A percentile compares a stretch with the other conserved stretches of the same genome.
Evolutionary conservation across 225 moss, liverwort and hornwort species (phyloP).

Genomic region (Physcomitrium patens): DNA sequence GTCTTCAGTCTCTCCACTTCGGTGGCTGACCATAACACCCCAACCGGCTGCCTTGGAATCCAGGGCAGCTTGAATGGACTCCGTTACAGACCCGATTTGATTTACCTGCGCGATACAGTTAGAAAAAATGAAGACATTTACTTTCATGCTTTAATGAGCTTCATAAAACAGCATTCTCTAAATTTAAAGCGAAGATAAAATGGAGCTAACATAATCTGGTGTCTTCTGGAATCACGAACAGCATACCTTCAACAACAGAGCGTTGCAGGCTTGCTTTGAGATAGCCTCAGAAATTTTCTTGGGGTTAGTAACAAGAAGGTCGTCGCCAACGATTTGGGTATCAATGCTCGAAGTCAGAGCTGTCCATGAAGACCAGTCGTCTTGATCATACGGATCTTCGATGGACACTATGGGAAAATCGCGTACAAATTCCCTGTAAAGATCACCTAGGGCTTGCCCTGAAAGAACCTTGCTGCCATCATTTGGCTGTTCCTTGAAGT

Average conservation of each 20-base stretch:
- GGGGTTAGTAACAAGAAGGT: slow-evolving; percentile 90
- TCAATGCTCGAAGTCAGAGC: slow-evolving; percentile 70
- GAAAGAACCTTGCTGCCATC: slow-evolving; percentile 75
- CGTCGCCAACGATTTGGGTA: slow-evolving; percentile 91
- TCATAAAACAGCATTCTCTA: background rate
- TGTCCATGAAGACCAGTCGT: slow-evolving; percentile 96
- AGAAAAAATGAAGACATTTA: slow-evolving; percentile 18
- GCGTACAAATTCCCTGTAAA: slow-evolving; percentile 83
- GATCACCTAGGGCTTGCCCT: slow-evolving; percentile 87
- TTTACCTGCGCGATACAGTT: slow-evolving; percentile 59
- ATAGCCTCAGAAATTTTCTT: slow-evolving; percentile 94
- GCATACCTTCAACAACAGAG: slow-evolving; percentile 79
- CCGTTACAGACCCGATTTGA: slow-evolving; percentile 93
- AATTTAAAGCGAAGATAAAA: background rate
- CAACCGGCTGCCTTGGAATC: slow-evolving; percentile 95
- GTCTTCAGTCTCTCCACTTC: slow-evolving; percentile 99
- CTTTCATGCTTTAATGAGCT: background rate
- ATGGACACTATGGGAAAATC: slow-evolving; percentile 96
- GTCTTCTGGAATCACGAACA: too few species aligned
- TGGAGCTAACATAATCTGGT: background rate
- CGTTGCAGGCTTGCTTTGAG: slow-evolving; percentile 91
- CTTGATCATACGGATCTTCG: slow-evolving; percentile 97
- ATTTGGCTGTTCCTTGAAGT: slow-evolving; percentile 94
- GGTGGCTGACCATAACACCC: slow-evolving; percentile 99
- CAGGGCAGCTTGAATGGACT: slow-evolving; percentile 94